phyloP scores from a whole-genome alignment of 2,329 filamentous ascomycete genomes.

The Talaromyces sp. region DNA sequence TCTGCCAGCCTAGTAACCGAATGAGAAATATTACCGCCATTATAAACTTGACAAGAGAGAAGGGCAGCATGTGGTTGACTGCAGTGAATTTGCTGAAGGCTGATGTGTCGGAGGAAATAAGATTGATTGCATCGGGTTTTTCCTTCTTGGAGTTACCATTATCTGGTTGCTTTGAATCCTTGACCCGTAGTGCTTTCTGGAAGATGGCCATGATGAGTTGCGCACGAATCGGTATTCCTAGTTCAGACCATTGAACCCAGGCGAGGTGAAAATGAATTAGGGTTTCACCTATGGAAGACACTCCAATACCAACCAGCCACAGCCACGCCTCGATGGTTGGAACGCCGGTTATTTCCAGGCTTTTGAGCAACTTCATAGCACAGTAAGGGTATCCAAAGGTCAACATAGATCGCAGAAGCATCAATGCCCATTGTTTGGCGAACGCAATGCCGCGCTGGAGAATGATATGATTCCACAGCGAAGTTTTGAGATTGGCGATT shows the following conservation, averaged over 20 bases:
- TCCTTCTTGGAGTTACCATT: not conserved
- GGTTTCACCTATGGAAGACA: not conserved
- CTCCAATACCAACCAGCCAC: not conserved
- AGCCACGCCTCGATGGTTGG: not conserved
- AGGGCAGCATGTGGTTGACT: constrained; percentile 2
- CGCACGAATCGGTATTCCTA: constrained; percentile 3
- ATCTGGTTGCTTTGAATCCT: not conserved
- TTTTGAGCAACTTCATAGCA: not conserved
- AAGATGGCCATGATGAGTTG: constrained; percentile 2
- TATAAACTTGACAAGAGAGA: not conserved
- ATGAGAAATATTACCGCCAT: constrained; percentile 3
- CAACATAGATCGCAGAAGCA: not conserved
- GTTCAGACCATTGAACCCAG: constrained; percentile 4
- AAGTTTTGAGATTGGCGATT: not conserved
- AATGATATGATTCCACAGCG: constrained; percentile 2
- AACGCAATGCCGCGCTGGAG: not conserved
- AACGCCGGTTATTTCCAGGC: not conserved
- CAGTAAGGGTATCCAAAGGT: constrained; percentile 2
- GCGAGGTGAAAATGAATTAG: not conserved
- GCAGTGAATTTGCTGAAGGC: constrained; percentile 2
- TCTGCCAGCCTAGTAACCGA: constrained; percentile 64
- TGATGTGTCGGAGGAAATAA: not conserved
- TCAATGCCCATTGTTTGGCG: constrained; percentile 3
- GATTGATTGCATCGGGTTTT: constrained; percentile 1
- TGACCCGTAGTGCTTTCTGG: not conserved